Evolutionary conservation across 2,329 filamentous ascomycete species (phyloP).

Genomic region (Pezizomycotina sp.): DNA sequence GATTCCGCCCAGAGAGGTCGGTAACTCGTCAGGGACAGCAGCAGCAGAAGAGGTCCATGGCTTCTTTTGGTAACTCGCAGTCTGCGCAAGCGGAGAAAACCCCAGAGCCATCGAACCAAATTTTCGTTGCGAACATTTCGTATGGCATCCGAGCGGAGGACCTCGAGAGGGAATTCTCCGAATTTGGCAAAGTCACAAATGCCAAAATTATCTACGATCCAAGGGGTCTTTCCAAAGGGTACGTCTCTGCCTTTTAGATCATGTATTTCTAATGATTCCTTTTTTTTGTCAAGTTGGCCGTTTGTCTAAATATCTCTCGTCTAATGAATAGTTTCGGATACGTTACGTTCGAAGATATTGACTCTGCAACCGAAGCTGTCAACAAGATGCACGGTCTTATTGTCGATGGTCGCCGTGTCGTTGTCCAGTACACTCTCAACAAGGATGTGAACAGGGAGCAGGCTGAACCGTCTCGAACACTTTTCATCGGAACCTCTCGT

Average conservation of each 20-base stretch:
- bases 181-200: slow-evolving; percentile 40
- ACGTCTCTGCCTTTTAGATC: slow-evolving; percentile 24
- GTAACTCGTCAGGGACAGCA: not conserved
- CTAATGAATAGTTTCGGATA: slow-evolving; percentile 34
- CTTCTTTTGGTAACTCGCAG: slow-evolving; percentile 10
- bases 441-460: slow-evolving; percentile 16
- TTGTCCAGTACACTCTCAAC: slow-evolving; percentile 42
- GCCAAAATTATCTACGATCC: slow-evolving; percentile 43
- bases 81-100: no score
- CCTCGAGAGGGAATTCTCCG: slow-evolving; percentile 41
- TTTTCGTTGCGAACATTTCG: slow-evolving; percentile 55
- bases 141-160: slow-evolving; percentile 49
- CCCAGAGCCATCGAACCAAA: slow-evolving; percentile 33
- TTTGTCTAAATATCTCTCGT: slow-evolving; percentile 1
- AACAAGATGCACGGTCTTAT: slow-evolving; percentile 42
- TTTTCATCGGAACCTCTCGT: slow-evolving; percentile 81
- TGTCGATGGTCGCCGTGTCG: slow-evolving; percentile 47
- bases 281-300: not conserved
- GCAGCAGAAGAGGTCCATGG: slow-evolving; percentile 2
- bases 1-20: not conserved
- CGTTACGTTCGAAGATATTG: slow-evolving; percentile 40
- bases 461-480: slow-evolving; percentile 42
- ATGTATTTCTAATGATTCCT: slow-evolving; percentile 1
- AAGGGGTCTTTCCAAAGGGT: slow-evolving; percentile 54
- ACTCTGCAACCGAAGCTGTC: slow-evolving; percentile 41